These are phyloP conservation scores for Amauroascus verrucosus DNA, from an alignment of 2,329 filamentous ascomycete genomes.

Conservation along the genomic window DNA sequence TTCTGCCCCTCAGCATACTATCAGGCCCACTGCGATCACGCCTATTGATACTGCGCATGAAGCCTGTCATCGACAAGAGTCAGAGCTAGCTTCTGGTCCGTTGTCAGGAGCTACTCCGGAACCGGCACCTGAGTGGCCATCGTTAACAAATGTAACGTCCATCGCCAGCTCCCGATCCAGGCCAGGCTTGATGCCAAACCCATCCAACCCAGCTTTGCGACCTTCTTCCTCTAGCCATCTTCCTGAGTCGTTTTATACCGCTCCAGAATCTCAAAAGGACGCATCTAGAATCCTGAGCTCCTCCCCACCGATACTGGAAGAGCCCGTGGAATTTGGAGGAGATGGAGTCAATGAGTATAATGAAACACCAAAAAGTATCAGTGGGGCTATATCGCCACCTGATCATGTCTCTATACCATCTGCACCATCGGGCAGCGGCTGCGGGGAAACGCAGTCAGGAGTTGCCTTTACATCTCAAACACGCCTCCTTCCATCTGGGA, in stretches of 20 bases:
- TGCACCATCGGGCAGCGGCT: background rate
- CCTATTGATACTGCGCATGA: conserved; percentile 13
- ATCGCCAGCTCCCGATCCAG: background rate
- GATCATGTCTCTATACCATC: background rate
- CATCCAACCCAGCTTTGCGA: conserved; percentile 5
- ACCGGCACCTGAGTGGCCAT: background rate
- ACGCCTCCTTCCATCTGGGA: conserved; percentile 24
- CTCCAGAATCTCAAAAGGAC: conserved; percentile 5
- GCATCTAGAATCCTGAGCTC: background rate
- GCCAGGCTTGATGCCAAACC: background rate
- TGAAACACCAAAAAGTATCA: background rate
- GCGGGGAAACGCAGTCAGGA: background rate
- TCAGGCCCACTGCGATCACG: conserved; percentile 9
- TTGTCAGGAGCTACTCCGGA: background rate
- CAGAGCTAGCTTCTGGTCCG: background rate
- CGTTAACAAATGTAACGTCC: background rate
- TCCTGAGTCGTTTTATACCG: conserved; percentile 12
- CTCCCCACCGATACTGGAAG: background rate
- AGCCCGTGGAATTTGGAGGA: background rate
- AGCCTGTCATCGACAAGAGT: background rate
- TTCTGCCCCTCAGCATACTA: background rate
- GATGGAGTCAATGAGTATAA: background rate
- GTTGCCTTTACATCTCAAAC: conserved; percentile 12
- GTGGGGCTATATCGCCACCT: background rate
- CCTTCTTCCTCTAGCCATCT: conserved; percentile 10